Evolutionary conservation across 192 early-diverging fungal species (phyloP).

Genomic region (Coemansia sp.): DNA sequence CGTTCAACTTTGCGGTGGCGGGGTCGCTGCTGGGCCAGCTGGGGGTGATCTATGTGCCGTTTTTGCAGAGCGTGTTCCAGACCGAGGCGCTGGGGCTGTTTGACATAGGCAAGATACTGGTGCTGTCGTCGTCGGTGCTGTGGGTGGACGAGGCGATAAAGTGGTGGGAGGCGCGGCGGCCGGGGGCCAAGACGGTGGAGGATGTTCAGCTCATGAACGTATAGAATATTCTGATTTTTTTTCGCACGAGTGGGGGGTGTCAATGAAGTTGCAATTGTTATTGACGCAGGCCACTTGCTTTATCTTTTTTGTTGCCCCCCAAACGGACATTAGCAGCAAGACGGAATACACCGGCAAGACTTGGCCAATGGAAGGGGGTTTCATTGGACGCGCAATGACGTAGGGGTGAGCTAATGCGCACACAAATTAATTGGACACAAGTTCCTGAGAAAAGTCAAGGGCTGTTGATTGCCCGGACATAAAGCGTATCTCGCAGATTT

Average conservation of each 20-base stretch:
- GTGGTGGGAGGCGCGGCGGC: constrained; percentile 47
- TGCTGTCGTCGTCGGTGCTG: constrained; percentile 73
- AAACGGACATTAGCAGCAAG: too few relatives aligned
- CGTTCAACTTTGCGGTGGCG: constrained; percentile 81
- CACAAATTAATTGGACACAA: constrained; percentile 3
- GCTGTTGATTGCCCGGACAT: too few relatives aligned
- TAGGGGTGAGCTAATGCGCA: constrained; percentile 1
- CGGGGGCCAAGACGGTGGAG: constrained; percentile 21
- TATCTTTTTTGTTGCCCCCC: too few relatives aligned
- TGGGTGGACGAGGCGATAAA: constrained; percentile 85
- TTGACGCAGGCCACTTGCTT: too few relatives aligned
- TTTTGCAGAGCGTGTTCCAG: constrained; percentile 90
- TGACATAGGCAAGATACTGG: constrained; percentile 67
- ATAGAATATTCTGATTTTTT: constrained; percentile 7
- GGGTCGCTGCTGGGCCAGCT: constrained; percentile 82
- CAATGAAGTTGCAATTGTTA: too few relatives aligned
- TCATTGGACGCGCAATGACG: background rate
- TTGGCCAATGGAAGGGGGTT: background rate
- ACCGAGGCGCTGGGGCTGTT: constrained; percentile 75
- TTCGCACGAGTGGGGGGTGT: too few relatives aligned
- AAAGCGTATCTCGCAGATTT: too few relatives aligned
- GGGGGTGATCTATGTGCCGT: constrained; percentile 82
- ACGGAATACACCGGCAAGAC: too few relatives aligned
- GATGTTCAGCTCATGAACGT: constrained; percentile 47
- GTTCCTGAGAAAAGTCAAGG: background rate